A percentile compares a stretch with the other conserved stretches of the same genome.
These are phyloP conservation scores for Saccharomyces pastorianus DNA, from an alignment of 1,139 yeast species.

Conservation along the genomic window DNA sequence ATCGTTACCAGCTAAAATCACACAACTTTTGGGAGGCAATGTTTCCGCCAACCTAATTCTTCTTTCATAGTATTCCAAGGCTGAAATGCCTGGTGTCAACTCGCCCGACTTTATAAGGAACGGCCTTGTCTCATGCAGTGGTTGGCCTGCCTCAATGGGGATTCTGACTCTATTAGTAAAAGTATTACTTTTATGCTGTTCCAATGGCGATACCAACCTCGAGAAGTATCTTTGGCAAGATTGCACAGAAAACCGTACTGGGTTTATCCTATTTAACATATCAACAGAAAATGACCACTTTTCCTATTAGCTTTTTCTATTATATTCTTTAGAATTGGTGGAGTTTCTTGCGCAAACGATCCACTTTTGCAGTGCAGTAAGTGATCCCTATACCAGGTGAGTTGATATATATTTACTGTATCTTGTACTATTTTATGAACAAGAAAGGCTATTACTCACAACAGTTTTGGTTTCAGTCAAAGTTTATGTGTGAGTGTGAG, in stretches of 20 bases:
- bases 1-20: conserved; percentile 65
- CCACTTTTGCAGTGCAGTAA: background rate
- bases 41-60: conserved; percentile 48
- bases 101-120: conserved; percentile 65
- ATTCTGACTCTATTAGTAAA: conserved; percentile 14
- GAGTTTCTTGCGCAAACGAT: background rate
- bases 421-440: background rate
- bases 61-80: conserved; percentile 71
- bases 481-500: background rate
- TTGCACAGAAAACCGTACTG: background rate
- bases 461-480: background rate
- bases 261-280: background rate
- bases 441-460: background rate
- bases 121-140: conserved; percentile 79
- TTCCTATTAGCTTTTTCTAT: background rate
- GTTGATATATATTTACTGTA: background rate
- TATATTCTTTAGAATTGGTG: background rate
- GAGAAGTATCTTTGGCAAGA: background rate
- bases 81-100: conserved; percentile 80
- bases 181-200: background rate
- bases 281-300: background rate
- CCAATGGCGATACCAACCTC: background rate
- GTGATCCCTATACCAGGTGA: background rate
- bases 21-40: conserved; percentile 59
- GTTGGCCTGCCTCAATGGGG: conserved; percentile 58